phyloP scores from a whole-genome alignment of 306 rosid genomes.

The Trifolium dubium region DNA sequence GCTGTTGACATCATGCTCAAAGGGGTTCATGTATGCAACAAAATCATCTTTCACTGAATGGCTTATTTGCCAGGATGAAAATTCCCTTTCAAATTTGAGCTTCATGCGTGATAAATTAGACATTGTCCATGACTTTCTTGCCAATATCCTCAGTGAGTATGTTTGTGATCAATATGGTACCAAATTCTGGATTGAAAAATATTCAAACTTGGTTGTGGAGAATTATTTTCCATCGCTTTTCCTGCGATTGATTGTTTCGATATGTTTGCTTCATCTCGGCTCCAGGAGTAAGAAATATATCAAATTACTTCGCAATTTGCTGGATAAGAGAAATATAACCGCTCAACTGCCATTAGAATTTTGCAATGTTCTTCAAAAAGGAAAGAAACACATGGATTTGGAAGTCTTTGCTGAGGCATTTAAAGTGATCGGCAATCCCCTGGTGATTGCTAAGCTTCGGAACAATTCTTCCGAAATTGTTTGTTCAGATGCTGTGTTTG shows the following conservation, averaged over 20 bases:
- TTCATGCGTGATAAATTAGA: background rate
- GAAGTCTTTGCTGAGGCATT: no score
- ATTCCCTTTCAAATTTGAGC: constrained; percentile 25
- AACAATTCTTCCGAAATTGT: constrained; percentile 10
- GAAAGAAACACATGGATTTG: no score
- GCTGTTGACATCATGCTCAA: constrained; percentile 39
- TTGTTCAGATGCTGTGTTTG: constrained; percentile 48
- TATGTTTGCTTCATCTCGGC: constrained; percentile 56
- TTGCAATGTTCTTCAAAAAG: constrained; percentile 33
- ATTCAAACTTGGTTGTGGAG: background rate
- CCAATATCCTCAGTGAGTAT: background rate
- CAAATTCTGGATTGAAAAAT: constrained; percentile 51
- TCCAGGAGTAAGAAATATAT: constrained; percentile 30
- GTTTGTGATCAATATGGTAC: constrained; percentile 30
- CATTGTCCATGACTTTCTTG: constrained; percentile 34
- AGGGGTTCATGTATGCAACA: constrained; percentile 53
- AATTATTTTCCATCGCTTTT: constrained; percentile 47
- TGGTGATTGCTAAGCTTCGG: constrained; percentile 40
- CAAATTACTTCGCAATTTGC: constrained; percentile 32
- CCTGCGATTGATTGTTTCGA: constrained; percentile 47
- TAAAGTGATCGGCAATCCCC: no score
- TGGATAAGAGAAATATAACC: constrained; percentile 29
- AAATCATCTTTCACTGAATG: constrained; percentile 68
- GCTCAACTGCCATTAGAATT: constrained; percentile 50
- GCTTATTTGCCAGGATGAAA: constrained; percentile 52